Conservation (phyloP, 164 flowering plant genomes). For the Platanus orientalis region DNA sequence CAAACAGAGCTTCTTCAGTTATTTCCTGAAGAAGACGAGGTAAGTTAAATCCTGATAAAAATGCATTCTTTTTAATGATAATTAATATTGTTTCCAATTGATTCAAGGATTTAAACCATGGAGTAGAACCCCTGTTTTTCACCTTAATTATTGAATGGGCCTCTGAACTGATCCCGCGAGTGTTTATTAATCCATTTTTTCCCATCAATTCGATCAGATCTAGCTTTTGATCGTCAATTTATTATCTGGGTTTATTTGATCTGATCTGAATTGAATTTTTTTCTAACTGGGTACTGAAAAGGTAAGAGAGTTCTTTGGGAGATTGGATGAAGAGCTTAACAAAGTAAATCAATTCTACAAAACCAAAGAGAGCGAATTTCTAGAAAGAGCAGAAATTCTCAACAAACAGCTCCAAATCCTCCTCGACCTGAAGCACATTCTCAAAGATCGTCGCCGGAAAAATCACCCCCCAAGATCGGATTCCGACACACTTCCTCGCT, state of each 20-base stretch:
- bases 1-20: conserved; percentile 62
- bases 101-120: too few relatives aligned
- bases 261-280: background rate
- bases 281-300: conserved; percentile 6
- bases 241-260: too few relatives aligned
- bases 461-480: conserved; percentile 15
- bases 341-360: conserved; percentile 76
- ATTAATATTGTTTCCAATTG: background rate
- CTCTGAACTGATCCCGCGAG: too few relatives aligned
- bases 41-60: too few relatives aligned
- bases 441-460: conserved; percentile 48
- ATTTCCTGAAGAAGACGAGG: conserved; percentile 82
- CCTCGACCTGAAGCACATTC: conserved; percentile 55
- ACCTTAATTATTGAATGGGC: too few relatives aligned
- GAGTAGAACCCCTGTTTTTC: too few relatives aligned
- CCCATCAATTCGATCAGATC: too few relatives aligned
- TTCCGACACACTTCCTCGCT: conserved; percentile 22
- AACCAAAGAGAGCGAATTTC: conserved; percentile 55
- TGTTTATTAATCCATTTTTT: too few relatives aligned
- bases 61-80: too few relatives aligned
- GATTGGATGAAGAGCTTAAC: conserved; percentile 66
- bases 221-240: too few relatives aligned
- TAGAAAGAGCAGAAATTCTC: conserved; percentile 72
- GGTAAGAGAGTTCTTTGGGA: conserved; percentile 64
- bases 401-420: conserved; percentile 71